phyloP scores from a whole-genome alignment of 2,329 filamentous ascomycete species.

The Balansia obtecta region DNA sequence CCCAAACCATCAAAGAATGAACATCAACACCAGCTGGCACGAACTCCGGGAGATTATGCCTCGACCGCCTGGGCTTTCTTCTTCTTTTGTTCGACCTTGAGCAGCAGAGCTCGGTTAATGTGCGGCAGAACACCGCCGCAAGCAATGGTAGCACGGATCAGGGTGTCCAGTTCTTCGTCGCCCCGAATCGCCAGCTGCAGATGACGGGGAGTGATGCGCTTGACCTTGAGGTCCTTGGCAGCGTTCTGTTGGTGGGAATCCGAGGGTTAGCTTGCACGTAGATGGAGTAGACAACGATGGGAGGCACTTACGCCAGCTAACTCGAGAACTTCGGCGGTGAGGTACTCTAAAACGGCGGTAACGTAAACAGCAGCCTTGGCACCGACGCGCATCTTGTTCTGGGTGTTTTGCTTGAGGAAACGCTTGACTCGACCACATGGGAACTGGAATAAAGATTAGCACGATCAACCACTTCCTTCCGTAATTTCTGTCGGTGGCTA shows the following conservation, averaged over 20 bases:
- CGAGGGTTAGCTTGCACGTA: neutral
- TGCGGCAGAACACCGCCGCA: conserved; percentile 97
- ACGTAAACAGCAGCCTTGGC: conserved; percentile 98
- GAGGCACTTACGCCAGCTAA: conserved; percentile 64
- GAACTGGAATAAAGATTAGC: conserved; percentile 47
- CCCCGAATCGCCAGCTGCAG: conserved; percentile 95
- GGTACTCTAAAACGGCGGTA: conserved; percentile 93
- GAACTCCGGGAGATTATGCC: conserved; percentile 18
- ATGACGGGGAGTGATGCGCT: conserved; percentile 97
- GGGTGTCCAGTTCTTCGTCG: conserved; percentile 93
- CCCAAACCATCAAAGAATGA: neutral
- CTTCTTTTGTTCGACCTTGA: conserved; percentile 98
- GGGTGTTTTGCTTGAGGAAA: conserved; percentile 97
- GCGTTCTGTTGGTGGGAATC: conserved; percentile 51
- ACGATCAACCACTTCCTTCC: neutral
- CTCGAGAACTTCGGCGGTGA: conserved; percentile 96
- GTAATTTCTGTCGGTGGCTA: neutral
- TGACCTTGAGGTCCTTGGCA: conserved; percentile 98
- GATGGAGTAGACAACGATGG: conserved; percentile 1
- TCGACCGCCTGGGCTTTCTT: conserved; percentile 60
- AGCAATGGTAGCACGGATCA: conserved; percentile 95
- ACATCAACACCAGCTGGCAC: neutral
- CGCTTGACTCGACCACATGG: conserved; percentile 99
- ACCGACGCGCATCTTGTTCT: conserved; percentile 99
- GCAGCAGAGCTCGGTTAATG: conserved; percentile 92